Percentiles rank a stretch among this genome's conserved stretches.
Evolutionary conservation across 176 grass and related monocot species (phyloP).

Genomic region (Zea mays): DNA sequence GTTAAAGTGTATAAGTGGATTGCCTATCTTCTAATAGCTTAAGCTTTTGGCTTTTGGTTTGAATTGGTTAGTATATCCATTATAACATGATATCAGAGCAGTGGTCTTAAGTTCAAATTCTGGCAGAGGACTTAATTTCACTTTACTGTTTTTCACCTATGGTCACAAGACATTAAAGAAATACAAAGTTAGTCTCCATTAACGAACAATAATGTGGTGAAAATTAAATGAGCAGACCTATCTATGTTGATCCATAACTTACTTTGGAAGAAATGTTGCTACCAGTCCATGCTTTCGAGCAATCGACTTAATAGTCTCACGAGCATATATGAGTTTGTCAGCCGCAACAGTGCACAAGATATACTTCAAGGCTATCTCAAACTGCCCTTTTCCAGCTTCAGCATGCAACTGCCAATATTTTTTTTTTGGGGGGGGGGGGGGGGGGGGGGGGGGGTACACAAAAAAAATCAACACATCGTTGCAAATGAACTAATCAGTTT

Average conservation of each 20-base stretch:
- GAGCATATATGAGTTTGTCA: constrained; percentile 89
- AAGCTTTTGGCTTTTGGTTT: too few relatives aligned
- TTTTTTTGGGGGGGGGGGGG: not conserved
- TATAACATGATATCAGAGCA: too few relatives aligned
- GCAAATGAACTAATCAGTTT: constrained; percentile 21
- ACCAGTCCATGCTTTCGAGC: constrained; percentile 77
- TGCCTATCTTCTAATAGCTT: too few relatives aligned
- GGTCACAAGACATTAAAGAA: constrained; percentile 19
- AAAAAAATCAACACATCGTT: constrained; percentile 22
- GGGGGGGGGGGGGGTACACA: not conserved
- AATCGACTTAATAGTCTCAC: constrained; percentile 86
- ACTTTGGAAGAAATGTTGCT: constrained; percentile 93
- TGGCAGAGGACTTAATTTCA: not conserved
- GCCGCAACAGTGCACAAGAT: constrained; percentile 76
- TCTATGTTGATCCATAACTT: constrained; percentile 46
- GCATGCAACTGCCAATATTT: constrained; percentile 73
- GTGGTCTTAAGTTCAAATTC: too few relatives aligned
- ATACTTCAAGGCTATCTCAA: constrained; percentile 90
- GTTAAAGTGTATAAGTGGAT: too few relatives aligned
- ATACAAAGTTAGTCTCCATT: not conserved
- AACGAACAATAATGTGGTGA: constrained; percentile 12
- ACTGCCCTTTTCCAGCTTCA: constrained; percentile 88
- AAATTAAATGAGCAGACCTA: constrained; percentile 18
- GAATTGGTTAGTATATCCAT: too few relatives aligned
- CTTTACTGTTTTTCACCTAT: constrained; percentile 17